Evolutionary conservation across 1,284 basidiomycete species (phyloP), one percentile per base, ranked within the genome.

Genomic region (Rhodotorula sp.): DNA sequence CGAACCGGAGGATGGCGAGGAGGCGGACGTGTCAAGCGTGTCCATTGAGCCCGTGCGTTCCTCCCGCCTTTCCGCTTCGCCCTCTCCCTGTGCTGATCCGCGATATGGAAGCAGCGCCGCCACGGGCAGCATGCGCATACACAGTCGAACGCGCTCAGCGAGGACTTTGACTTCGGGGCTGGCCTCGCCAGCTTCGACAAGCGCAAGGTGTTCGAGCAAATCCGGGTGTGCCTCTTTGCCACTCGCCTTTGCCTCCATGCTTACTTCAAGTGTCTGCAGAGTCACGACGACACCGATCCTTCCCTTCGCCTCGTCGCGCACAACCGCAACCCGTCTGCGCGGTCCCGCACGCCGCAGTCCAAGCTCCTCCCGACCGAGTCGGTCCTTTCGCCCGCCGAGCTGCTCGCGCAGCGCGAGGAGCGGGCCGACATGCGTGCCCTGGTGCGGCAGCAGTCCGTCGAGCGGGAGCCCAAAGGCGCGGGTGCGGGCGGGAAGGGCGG

Each of bases 101-200:
- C 41, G 3, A 0, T 51, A n/a, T 12, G n/a, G 13, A 17, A 0
- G 37, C 36, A 44, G 55, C 39, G n/a, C 4, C 34, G 21, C 27
- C 9, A 29, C 39, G 10, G 32, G 50, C 51, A 62, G n/a, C 51
- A 53, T 22, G 9, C 61, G 5, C 61, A 34, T 1, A 17, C 10
- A 7, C 37, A n/a, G 6, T 32, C 29, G 50, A 39, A 41, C 50
- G 29, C 13, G 0, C 34, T 78, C 46, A 68, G 67, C 48, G 75
- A 78, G 34, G 78, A 78, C 17, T 78, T 79, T 44, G 76, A 79
- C 57, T 78, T 79, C 50, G 25, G 48, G 2, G 70, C 71, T 2
- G 70, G 68, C 10, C 48, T 78, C 12, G 37, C 55, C 13, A 64
- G 63, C 27, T 79, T 79, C 65, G 69, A 79, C 71, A 79, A 79